These are phyloP conservation scores for Microdochium nivale DNA, from an alignment of 2,329 filamentous ascomycete species.

Conservation along the genomic window DNA sequence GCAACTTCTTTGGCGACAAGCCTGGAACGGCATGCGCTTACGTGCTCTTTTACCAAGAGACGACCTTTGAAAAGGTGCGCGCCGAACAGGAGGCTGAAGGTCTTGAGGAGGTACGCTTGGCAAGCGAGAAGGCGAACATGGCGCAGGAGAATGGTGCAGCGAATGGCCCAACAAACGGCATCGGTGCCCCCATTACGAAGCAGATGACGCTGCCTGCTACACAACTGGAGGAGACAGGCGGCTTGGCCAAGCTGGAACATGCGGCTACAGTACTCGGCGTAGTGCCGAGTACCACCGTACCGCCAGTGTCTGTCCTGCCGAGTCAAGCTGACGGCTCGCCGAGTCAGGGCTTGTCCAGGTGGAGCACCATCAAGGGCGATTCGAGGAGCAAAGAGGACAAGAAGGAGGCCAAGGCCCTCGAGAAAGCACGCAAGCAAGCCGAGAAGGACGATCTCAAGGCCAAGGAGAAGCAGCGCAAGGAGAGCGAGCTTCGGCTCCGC, in stretches of 20 bases:
- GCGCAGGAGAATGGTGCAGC: constrained; percentile 38
- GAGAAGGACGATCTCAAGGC: constrained; percentile 37
- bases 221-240: constrained; percentile 37
- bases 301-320: constrained; percentile 19
- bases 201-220: constrained; percentile 40
- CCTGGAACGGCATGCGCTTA: constrained; percentile 90
- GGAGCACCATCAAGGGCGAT: constrained; percentile 17
- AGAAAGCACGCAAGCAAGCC: constrained; percentile 35
- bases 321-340: constrained; percentile 15
- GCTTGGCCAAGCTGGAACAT: constrained; percentile 54
- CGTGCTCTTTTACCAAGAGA: constrained; percentile 96
- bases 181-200: constrained; percentile 33
- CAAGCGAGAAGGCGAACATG: constrained; percentile 46
- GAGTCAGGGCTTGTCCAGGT: not conserved
- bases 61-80: constrained; percentile 55
- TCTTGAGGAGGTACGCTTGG: constrained; percentile 49
- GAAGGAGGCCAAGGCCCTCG: constrained; percentile 55
- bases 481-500: constrained; percentile 21
- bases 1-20: constrained; percentile 94
- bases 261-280: constrained; percentile 52
- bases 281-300: constrained; percentile 12
- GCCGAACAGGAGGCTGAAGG: constrained; percentile 81
- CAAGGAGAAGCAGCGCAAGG: constrained; percentile 33
- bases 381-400: constrained; percentile 53
- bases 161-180: constrained; percentile 37